These are phyloP conservation scores for Rutstroemia sp. DNA, from an alignment of 2,329 filamentous ascomycete genomes.

Conservation along the genomic window DNA sequence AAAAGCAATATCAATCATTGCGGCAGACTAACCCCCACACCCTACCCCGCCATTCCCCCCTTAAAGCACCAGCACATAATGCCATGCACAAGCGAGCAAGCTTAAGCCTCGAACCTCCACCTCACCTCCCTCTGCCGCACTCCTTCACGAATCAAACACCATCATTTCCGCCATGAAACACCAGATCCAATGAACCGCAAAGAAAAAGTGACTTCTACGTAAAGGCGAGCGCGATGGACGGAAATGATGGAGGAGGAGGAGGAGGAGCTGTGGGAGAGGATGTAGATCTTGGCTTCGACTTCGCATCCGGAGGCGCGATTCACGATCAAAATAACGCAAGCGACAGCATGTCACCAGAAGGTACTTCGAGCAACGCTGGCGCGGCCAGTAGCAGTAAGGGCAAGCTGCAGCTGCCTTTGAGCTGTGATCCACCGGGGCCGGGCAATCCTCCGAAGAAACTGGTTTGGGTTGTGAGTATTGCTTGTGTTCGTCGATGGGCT, in stretches of 20 bases:
- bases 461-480: slow-evolving; percentile 72
- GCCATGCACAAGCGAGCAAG: not conserved
- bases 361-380: not conserved
- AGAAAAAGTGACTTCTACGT: not conserved
- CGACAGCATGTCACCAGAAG: slow-evolving; percentile 18
- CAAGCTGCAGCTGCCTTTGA: slow-evolving; percentile 63
- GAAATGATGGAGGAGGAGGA: not conserved
- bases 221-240: not conserved
- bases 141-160: not conserved
- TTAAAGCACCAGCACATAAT: not conserved
- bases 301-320: not conserved
- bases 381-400: slow-evolving; percentile 24
- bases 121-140: not conserved
- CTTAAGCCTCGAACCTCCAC: not conserved
- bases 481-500: too few relatives aligned
- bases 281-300: not conserved
- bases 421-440: slow-evolving; percentile 75
- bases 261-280: not conserved
- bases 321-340: slow-evolving; percentile 11
- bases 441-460: slow-evolving; percentile 64
- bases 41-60: not conserved
- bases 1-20: too few relatives aligned
- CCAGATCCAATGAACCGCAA: not conserved
- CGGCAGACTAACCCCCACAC: not conserved
- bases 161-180: not conserved